Percentiles rank a stretch among this genome's conserved stretches.
phyloP scores from a whole-genome alignment of 2,329 filamentous ascomycete genomes.

The Sporothrix euskadiensis region DNA sequence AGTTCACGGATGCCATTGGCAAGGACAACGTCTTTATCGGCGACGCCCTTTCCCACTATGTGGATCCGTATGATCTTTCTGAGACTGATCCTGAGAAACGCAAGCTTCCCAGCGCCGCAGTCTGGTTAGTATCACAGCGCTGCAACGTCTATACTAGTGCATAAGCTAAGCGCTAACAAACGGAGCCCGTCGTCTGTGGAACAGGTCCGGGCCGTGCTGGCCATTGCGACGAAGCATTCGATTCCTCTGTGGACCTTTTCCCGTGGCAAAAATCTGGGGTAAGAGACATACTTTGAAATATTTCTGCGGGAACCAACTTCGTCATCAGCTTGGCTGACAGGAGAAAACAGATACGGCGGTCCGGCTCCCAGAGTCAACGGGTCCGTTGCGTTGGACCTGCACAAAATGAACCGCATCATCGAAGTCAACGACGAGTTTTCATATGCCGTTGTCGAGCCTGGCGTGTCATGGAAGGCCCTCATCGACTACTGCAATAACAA shows the following conservation, averaged over 20 bases:
- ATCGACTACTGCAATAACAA: constrained; percentile 43
- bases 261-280: constrained; percentile 47
- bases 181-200: not conserved
- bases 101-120: constrained; percentile 44
- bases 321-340: too few relatives aligned
- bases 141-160: too few relatives aligned
- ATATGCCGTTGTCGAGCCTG: constrained; percentile 49
- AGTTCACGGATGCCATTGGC: constrained; percentile 40
- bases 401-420: constrained; percentile 47
- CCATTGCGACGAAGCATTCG: constrained; percentile 40
- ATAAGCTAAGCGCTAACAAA: not conserved
- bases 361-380: constrained; percentile 50
- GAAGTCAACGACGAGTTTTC: constrained; percentile 46
- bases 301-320: too few relatives aligned
- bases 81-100: constrained; percentile 40
- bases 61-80: constrained; percentile 47
- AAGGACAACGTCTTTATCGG: constrained; percentile 42
- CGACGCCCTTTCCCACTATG: constrained; percentile 42
- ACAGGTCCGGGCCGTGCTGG: constrained; percentile 41
- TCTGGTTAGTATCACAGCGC: constrained; percentile 36
- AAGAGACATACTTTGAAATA: not conserved
- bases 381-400: constrained; percentile 49
- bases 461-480: constrained; percentile 49
- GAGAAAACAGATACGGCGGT: constrained; percentile 46
- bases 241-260: constrained; percentile 40